Evolutionary conservation across 179 eudicot species (phyloP).

Genomic region (Spinacia oleracea): DNA sequence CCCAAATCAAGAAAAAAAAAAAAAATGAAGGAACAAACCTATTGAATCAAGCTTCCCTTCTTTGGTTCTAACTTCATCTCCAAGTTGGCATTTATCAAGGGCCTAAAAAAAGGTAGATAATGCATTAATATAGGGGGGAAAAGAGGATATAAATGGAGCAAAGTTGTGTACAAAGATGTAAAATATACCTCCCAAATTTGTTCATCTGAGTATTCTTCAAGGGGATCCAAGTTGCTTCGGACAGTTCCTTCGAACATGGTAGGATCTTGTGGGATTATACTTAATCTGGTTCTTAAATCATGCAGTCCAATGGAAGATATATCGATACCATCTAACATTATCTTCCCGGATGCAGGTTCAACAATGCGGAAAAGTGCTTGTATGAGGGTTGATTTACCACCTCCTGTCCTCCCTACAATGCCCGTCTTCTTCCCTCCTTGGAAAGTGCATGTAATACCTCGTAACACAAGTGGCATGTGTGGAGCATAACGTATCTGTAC

Average conservation of each 20-base stretch:
- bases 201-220: constrained; percentile 55
- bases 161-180: background rate
- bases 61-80: constrained; percentile 63
- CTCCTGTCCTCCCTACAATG: constrained; percentile 66
- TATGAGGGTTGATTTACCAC: constrained; percentile 69
- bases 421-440: constrained; percentile 59
- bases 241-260: constrained; percentile 72
- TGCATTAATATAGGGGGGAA: background rate
- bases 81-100: constrained; percentile 72
- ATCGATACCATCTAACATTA: constrained; percentile 47
- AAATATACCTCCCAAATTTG: constrained; percentile 58
- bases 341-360: constrained; percentile 50
- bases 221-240: constrained; percentile 61
- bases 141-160: background rate
- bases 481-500: constrained; percentile 72
- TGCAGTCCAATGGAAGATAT: constrained; percentile 53
- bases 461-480: constrained; percentile 71
- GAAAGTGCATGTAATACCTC: constrained; percentile 68
- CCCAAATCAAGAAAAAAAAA: background rate
- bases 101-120: constrained; percentile 37
- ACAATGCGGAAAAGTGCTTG: constrained; percentile 61
- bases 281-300: constrained; percentile 52
- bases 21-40: constrained; percentile 32
- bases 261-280: constrained; percentile 72
- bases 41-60: constrained; percentile 57